Base-by-base conservation (phyloP, 495 filamentous ascomycete genomes). In the Acidomyces sp. region DNA sequence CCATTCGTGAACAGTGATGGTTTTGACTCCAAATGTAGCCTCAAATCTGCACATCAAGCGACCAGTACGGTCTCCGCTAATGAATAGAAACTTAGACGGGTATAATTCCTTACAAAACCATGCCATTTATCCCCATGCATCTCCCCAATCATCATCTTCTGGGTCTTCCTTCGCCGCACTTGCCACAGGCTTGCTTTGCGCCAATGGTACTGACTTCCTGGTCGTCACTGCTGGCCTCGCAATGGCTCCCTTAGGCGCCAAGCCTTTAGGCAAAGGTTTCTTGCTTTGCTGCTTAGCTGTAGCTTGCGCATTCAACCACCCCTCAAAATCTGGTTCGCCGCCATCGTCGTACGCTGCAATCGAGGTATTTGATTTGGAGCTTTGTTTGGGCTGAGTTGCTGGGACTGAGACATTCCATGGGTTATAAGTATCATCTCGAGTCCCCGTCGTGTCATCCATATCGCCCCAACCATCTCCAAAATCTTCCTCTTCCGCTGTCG, bases 251-350 rank as follows among this genome's bases (percentile, higher is more conserved):
- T 67, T 39, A 54, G 85, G 85, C 5, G 64, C 60, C 34, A 92
- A 52, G 0, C 86, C 85, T 59, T 88, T 94, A 0, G 84, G 84
- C 26, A 93, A 44, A 2, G 74, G 65, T 39, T 78, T 82, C 41
- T 72, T 69, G 0, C 51, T 35, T 1, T 61, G 57, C 31, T 65
- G 62, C 60, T 88, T 93, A 45, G 80, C 71, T 49, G 79, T 63
- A 15, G 76, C 71, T 59, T 93, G 85, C 12, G 84, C 85, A 7
- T 82, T 83, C 30, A 94, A 59, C 85, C 87, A 93, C 4, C 83
- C 85, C 15, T 85, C 87, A 60, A 95, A 95, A 56, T 95, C 87
- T 1, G 85, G 85, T 53, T 95, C 85, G 2, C 77, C 78, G 22
- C 78, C 76, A 52, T 92, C 84, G 45, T 86, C 82, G 46, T 78